Evolutionary conservation across 805 yeast species (phyloP), one percentile per base, ranked within the genome.

Genomic region (Cyberlindnera nakhonratchasimensis): DNA sequence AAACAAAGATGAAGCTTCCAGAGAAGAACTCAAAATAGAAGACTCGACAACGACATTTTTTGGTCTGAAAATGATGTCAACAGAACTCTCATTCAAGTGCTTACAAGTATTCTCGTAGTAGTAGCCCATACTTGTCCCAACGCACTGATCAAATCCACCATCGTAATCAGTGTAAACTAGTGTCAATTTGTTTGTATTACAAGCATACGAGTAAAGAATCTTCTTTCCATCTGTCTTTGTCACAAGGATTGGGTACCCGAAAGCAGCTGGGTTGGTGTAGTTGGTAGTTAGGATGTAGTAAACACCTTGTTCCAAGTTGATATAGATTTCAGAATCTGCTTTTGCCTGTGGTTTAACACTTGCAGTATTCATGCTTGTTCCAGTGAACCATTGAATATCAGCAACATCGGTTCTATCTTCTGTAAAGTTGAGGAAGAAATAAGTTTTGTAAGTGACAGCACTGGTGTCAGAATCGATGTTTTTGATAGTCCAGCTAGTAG

Each of bases 221-320:
- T 26, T 38, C 9, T 21, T 25, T 5, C 50, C 54, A 16, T 43
- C 44, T 2, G 45, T 29, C 4, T 12, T 17, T 2, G 47, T 42
- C 19, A 40, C 36, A 18, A 42, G 22, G 12, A 50, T n/a, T 7
- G 20, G 20, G 18, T 34, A 34, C 13, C 35, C 40, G 17, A 19
- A 21, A 13, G 47, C 37, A 1, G 19, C 16, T 16, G 43, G 39
- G 17, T 14, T 23, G 8, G 13, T 10, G n/a, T 22, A 2, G 7
- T 14, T 16, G 6, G 35, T 30, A 12, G 18, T 32, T 29, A 42
- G 19, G 22, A 37, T 28, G 30, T 38, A 46, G 33, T 37, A 37
- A 12, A 42, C 43, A 46, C 56, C 56, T 34, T 52, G 44, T 22
- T 48, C 22, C 37, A 48, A 34, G 36, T 52, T 52, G 30, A 52